phyloP scores from a whole-genome alignment of 1,284 basidiomycete species.

The Heterobasidion irregulare region DNA sequence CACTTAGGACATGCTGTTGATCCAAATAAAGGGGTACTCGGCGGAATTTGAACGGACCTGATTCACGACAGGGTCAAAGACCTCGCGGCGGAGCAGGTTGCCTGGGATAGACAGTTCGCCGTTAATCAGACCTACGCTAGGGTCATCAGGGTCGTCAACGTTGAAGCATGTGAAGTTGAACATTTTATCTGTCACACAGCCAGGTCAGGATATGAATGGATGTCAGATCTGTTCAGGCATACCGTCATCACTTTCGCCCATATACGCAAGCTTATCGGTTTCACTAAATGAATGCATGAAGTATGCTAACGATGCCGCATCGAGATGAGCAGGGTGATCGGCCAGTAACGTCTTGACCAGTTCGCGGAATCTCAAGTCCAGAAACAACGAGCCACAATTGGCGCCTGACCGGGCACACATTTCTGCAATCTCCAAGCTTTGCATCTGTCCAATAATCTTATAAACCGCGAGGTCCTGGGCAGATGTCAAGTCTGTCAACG shows the following conservation, averaged over 20 bases:
- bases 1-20: background rate
- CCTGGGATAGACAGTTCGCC: constrained; percentile 77
- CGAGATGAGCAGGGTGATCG: constrained; percentile 74
- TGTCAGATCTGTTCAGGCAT: constrained; percentile 13
- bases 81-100: constrained; percentile 62
- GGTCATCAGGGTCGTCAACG: constrained; percentile 67
- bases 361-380: constrained; percentile 75
- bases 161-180: constrained; percentile 83
- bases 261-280: constrained; percentile 73
- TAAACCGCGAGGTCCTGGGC: constrained; percentile 61
- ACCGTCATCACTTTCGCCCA: constrained; percentile 68
- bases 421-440: constrained; percentile 76
- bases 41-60: constrained; percentile 36
- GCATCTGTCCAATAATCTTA: constrained; percentile 70
- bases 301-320: constrained; percentile 67
- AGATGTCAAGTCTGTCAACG: background rate
- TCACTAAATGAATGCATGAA: constrained; percentile 83
- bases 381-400: constrained; percentile 76
- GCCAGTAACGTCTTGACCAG: constrained; percentile 61
- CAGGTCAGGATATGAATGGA: background rate
- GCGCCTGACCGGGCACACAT: constrained; percentile 76
- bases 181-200: constrained; percentile 44
- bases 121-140: constrained; percentile 63
- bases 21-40: background rate
- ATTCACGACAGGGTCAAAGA: constrained; percentile 73